Conservation (phyloP, 768 basidiomycete species). For the Baorangia bicolor region DNA sequence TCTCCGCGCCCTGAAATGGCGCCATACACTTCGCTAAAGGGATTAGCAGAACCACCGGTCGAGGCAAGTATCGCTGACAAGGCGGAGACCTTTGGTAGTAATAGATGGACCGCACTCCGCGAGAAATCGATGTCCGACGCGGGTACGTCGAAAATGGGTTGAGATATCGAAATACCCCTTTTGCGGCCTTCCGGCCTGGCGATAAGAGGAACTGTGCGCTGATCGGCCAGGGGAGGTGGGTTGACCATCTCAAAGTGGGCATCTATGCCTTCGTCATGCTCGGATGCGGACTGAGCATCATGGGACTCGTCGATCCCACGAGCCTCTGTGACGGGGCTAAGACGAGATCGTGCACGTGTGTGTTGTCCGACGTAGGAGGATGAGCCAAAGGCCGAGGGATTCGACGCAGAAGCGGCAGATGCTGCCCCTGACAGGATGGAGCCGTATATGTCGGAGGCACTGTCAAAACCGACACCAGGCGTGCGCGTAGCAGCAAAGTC, state of each 20-base stretch:
- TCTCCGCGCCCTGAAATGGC: conserved; percentile 78
- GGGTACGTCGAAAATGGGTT: conserved; percentile 17
- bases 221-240: conserved; percentile 33
- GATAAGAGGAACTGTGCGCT: conserved; percentile 17
- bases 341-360: conserved; percentile 42
- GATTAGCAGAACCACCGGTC: conserved; percentile 64
- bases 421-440: conserved; percentile 57
- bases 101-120: conserved; percentile 47
- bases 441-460: conserved; percentile 58
- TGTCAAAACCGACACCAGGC: conserved; percentile 51
- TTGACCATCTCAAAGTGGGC: conserved; percentile 57
- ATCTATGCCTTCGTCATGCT: conserved; percentile 33
- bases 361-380: conserved; percentile 41
- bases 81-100: conserved; percentile 53
- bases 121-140: conserved; percentile 43
- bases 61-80: conserved; percentile 76
- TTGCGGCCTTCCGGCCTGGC: conserved; percentile 29
- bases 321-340: conserved; percentile 66
- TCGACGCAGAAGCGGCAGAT: conserved; percentile 51
- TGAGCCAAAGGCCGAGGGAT: conserved; percentile 52
- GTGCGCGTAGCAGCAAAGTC: conserved; percentile 67
- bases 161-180: conserved; percentile 30
- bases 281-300: conserved; percentile 23
- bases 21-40: conserved; percentile 85
- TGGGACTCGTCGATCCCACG: conserved; percentile 31